Base-by-base conservation (phyloP, 768 basidiomycete genomes). In the Xerocomellus intermedius region DNA sequence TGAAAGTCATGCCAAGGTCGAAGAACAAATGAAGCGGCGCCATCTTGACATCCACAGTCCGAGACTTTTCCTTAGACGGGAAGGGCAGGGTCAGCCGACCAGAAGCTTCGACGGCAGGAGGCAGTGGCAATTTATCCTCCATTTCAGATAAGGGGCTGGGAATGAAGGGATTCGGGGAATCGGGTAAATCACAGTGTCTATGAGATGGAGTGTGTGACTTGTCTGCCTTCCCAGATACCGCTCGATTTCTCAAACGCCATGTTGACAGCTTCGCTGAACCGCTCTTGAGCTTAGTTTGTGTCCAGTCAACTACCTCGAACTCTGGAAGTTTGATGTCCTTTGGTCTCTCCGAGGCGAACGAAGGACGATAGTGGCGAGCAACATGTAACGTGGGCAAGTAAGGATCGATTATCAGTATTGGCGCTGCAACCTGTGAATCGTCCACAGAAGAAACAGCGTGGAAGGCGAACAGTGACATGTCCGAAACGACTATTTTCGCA, bases 351-450 rank as follows among this genome's bases (percentile, higher is more conserved):
- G 54, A 59, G 51, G 52, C 42, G 9, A 70, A 56, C 37, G 66
- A 65, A 21, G 81, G 81, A 51, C 82, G 80, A 39, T 63, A 45
- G 63, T 82, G 81, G 7, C 56, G 54, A 19, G 66, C 48, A 35
- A 76, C 59, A 68, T 89, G 88, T 56, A 89, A 87, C 7, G 70
- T 70, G 14, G 75, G 66, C 17, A 95, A 80, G 57, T 82, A 70
- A n/a, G 77, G 78, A 63, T 95, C 94, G 10, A 84, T 85, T 45
- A 94, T 80, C 17, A 96, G 64, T 42, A 96, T 71, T 13, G 93
- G 93, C 14, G 79, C 77, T 24, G 84, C 81, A 45, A 61, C 30
- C 46, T 65, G 70, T 26, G 42, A n/a, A 50, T 60, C 64, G 8
- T 64, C 59, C 30, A 22, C 26, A 17, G 63, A 57, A 16, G 62